Base-by-base conservation (phyloP, 768 basidiomycete genomes). In the Heimioporus sp. region DNA sequence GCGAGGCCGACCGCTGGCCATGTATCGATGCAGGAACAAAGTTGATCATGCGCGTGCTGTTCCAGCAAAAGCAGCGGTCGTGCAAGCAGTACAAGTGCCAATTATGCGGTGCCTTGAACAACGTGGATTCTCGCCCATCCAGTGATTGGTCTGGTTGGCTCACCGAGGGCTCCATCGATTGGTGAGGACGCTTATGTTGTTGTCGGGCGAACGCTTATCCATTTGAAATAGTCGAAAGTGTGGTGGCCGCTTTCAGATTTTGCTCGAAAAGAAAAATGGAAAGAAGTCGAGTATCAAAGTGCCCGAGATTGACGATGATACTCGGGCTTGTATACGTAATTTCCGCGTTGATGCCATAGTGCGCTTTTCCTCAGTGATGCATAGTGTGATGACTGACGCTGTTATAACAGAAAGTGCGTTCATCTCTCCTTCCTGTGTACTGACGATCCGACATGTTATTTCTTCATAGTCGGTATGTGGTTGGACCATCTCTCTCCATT, bases 341-440 rank as follows among this genome's bases (percentile, higher is more conserved):
- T 68, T 68, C 44, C 61, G 56, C 39, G 59, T 64, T 7, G 51
- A 59, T 55, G 54, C 49, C 1, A 47, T 51, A 16, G 63, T 65
- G n/a, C 46, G 63, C 54, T 42, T 10, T 32, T 47, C 34, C 11
- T 3, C 15, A 28, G 10, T n/a, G 24, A 10, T 6, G 5, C 13
- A 3, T 35, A 6, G 17, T 17, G 13, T 4, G 16, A 12, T 15
- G 43, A 40, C 49, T 61, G 43, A 61, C 43, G 2, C 19, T 28
- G 0, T 5, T 11, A 21, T 35, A 0, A 49, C 38, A 65, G 62
- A 65, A 54, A 56, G 62, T 63, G 17, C 32, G 62, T 54, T 5
- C 24, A 17, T 31, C 37, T 43, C 11, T 39, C 38, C 17, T 30
- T 5, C 6, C 11, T 21, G n/a, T 10, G 2, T 47, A 15, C 13